Conservation (phyloP, 225 moss, liverwort and hornwort genomes). For the Antitrichia curtipendula region DNA sequence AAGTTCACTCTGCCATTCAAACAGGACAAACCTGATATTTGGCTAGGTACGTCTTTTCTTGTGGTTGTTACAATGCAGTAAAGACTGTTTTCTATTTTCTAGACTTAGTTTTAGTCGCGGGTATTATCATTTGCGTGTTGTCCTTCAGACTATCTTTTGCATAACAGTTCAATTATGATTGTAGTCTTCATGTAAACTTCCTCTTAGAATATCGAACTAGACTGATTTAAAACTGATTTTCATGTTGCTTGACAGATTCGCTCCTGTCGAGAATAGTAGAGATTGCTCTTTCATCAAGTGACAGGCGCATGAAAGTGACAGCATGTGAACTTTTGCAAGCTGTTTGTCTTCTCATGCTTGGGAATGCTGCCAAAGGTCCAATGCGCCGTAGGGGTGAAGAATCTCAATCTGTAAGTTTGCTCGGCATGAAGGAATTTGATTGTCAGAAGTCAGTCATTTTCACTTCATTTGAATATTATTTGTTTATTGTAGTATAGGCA, state of each 20-base stretch:
- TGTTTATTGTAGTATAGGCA: not conserved
- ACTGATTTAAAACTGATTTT: not conserved
- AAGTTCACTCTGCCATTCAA: conserved; percentile 75
- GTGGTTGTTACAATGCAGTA: not conserved
- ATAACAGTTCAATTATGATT: not conserved
- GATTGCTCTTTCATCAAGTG: conserved; percentile 80
- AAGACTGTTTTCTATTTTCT: not conserved
- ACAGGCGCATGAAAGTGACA: conserved; percentile 71
- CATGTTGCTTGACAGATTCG: conserved; percentile 31
- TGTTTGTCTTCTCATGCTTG: conserved; percentile 89
- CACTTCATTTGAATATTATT: not conserved
- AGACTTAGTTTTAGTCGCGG: not conserved
- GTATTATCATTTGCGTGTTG: not conserved
- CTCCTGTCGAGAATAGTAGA: conserved; percentile 70
- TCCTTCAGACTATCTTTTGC: not conserved
- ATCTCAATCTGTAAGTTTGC: conserved; percentile 38
- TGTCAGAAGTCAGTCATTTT: not conserved
- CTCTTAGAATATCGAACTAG: not conserved
- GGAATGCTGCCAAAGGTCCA: conserved; percentile 92
- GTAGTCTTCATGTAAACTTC: not conserved
- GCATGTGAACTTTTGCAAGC: conserved; percentile 93
- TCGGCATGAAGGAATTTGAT: not conserved
- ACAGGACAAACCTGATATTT: conserved; percentile 76
- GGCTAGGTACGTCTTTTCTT: conserved; percentile 59
- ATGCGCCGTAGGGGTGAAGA: conserved; percentile 51